phyloP scores from a whole-genome alignment of 2,329 filamentous ascomycete species.

The Ascochyta lentis region DNA sequence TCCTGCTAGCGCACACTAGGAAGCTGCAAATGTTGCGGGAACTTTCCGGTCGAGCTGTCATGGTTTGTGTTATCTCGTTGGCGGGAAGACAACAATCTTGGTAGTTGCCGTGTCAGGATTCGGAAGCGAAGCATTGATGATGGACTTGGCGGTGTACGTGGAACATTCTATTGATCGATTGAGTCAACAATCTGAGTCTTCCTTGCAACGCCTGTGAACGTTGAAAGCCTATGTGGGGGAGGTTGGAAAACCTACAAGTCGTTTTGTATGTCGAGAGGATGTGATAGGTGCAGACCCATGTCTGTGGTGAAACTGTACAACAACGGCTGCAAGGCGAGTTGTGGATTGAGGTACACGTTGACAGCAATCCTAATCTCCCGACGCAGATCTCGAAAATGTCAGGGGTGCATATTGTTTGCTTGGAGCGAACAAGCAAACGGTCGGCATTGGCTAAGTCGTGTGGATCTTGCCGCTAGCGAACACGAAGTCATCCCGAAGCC shows the following conservation, averaged over 20 bases:
- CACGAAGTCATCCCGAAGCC: constrained; percentile 2
- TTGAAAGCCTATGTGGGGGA: background rate
- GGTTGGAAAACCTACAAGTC: background rate
- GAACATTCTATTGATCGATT: background rate
- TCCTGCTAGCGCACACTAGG: background rate
- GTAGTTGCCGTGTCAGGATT: background rate
- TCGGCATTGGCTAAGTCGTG: background rate
- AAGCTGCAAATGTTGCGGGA: background rate
- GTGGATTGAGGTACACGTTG: background rate
- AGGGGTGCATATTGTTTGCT: constrained; percentile 5
- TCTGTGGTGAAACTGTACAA: constrained; percentile 7
- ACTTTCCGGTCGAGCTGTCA: background rate
- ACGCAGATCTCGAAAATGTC: constrained; percentile 4
- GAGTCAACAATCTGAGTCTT: background rate
- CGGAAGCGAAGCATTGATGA: background rate
- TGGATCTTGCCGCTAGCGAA: background rate
- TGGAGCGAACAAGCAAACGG: constrained; percentile 3
- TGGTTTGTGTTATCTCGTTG: constrained; percentile 4
- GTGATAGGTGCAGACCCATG: constrained; percentile 1
- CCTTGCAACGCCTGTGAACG: background rate
- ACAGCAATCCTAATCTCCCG: constrained; percentile 5
- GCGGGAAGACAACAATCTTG: constrained; percentile 3
- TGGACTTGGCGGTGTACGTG: background rate
- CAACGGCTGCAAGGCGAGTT: background rate
- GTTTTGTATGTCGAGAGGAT: background rate